A percentile compares a stretch with the other conserved stretches of the same genome.
Conservation (phyloP, 2,329 filamentous ascomycete genomes). For the Xylaria sp. region DNA sequence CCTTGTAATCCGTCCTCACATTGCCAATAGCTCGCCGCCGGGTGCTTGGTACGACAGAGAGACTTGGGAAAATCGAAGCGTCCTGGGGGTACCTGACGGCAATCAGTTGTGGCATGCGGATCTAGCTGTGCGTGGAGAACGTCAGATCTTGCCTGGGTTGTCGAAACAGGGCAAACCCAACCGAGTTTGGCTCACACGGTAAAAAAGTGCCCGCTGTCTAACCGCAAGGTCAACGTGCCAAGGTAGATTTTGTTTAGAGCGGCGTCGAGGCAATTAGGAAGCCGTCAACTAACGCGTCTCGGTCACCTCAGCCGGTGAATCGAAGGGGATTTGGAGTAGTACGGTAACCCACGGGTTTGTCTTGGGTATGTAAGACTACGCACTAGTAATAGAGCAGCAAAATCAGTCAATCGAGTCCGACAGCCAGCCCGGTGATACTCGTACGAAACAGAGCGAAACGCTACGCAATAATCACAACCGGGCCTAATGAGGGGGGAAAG, state of each 20-base stretch:
- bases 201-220: constrained; percentile 26
- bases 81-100: constrained; percentile 1
- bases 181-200: constrained; percentile 26
- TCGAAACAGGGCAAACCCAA: constrained; percentile 29
- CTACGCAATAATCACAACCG: constrained; percentile 24
- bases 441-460: constrained; percentile 28
- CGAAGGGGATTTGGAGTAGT: constrained; percentile 30
- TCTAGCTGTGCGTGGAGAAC: constrained; percentile 28
- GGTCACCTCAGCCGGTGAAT: constrained; percentile 34
- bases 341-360: constrained; percentile 29
- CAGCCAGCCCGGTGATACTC: constrained; percentile 26
- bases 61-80: constrained; percentile 15
- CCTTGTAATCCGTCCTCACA: constrained; percentile 26
- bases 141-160: constrained; percentile 13
- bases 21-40: constrained; percentile 29
- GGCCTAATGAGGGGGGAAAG: constrained; percentile 13
- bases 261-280: constrained; percentile 16
- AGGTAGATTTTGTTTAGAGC: constrained; percentile 17
- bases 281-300: constrained; percentile 29
- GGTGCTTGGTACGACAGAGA: constrained; percentile 28
- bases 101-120: constrained; percentile 28
- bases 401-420: constrained; percentile 20
- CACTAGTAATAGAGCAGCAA: constrained; percentile 9
- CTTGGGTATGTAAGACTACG: constrained; percentile 20
- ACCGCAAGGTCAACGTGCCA: constrained; percentile 21